Percentiles rank a stretch among this genome's conserved stretches.
These are phyloP conservation scores for Pilatotrama ljubarskyi DNA, from an alignment of 768 basidiomycete species.

Conservation along the genomic window DNA sequence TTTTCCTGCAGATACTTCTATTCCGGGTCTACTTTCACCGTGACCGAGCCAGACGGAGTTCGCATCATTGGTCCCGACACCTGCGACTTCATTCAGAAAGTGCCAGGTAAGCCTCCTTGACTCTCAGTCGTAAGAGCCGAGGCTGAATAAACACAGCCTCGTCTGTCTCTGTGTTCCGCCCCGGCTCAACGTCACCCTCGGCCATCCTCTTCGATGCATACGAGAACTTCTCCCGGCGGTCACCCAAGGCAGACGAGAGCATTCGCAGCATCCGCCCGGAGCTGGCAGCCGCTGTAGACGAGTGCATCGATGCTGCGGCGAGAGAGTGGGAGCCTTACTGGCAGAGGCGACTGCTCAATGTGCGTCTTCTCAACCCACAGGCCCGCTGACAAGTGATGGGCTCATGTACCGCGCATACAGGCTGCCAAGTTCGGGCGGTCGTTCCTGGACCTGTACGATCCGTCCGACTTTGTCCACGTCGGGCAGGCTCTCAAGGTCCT, in stretches of 20 bases:
- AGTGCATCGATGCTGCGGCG: conserved; percentile 92
- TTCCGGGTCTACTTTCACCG: conserved; percentile 67
- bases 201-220: conserved; percentile 93
- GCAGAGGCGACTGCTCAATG: conserved; percentile 85
- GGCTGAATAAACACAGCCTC: conserved; percentile 48
- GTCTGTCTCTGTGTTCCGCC: conserved; percentile 80
- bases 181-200: conserved; percentile 88
- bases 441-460: conserved; percentile 90
- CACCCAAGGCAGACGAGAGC: conserved; percentile 91
- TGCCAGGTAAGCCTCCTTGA: conserved; percentile 61
- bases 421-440: conserved; percentile 97
- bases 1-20: conserved; percentile 68
- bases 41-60: conserved; percentile 89
- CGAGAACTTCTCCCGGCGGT: conserved; percentile 79
- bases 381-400: neutral
- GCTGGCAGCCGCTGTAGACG: conserved; percentile 82
- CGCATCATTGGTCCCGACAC: conserved; percentile 78
- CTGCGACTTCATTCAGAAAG: conserved; percentile 91
- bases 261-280: conserved; percentile 88
- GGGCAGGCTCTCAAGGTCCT: conserved; percentile 91
- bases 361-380: conserved; percentile 34
- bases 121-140: neutral
- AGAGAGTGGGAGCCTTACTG: conserved; percentile 88
- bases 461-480: conserved; percentile 90
- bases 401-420: conserved; percentile 39